Percentiles rank a stretch among this genome's conserved stretches.
Conservation (phyloP, 2,329 filamentous ascomycete species). For the Eutypella sp. region DNA sequence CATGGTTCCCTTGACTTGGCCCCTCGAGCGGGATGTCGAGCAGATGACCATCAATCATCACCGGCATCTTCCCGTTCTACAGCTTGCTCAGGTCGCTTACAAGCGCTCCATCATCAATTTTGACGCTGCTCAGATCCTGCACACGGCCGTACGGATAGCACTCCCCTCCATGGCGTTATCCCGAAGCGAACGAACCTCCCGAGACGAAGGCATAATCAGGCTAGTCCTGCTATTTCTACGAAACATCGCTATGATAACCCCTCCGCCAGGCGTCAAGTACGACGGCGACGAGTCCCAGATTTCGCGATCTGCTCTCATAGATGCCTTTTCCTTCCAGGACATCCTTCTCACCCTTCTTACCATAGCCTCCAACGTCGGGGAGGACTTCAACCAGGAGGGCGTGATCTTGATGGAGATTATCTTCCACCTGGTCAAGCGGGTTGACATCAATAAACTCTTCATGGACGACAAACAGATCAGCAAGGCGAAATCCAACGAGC, state of each 20-base stretch:
- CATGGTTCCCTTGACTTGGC: slow-evolving; percentile 91
- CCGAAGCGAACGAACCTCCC: slow-evolving; percentile 66
- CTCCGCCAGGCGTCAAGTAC: slow-evolving; percentile 65
- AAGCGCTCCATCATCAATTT: slow-evolving; percentile 85
- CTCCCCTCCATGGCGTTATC: slow-evolving; percentile 80
- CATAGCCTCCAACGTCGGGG: slow-evolving; percentile 85
- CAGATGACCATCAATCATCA: slow-evolving; percentile 91
- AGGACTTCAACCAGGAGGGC: slow-evolving; percentile 88
- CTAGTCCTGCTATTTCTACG: slow-evolving; percentile 83
- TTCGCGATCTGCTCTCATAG: slow-evolving; percentile 80
- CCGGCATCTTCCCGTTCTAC: slow-evolving; percentile 82
- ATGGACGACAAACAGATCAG: slow-evolving; percentile 71
- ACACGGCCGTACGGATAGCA: slow-evolving; percentile 74
- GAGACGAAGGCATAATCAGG: slow-evolving; percentile 90
- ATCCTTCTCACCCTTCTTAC: slow-evolving; percentile 82
- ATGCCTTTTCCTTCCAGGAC: slow-evolving; percentile 86
- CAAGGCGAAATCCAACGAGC: slow-evolving; percentile 65
- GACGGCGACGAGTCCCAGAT: slow-evolving; percentile 89
- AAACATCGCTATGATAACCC: slow-evolving; percentile 81
- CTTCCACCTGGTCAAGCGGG: slow-evolving; percentile 87
- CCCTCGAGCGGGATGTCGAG: slow-evolving; percentile 71
- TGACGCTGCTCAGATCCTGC: slow-evolving; percentile 70
- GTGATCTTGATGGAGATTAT: slow-evolving; percentile 85
- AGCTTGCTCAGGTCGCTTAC: slow-evolving; percentile 82
- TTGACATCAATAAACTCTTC: slow-evolving; percentile 80